Conservation (phyloP, 2,329 filamentous ascomycete species). For the Chaetoscypha palmicola region DNA sequence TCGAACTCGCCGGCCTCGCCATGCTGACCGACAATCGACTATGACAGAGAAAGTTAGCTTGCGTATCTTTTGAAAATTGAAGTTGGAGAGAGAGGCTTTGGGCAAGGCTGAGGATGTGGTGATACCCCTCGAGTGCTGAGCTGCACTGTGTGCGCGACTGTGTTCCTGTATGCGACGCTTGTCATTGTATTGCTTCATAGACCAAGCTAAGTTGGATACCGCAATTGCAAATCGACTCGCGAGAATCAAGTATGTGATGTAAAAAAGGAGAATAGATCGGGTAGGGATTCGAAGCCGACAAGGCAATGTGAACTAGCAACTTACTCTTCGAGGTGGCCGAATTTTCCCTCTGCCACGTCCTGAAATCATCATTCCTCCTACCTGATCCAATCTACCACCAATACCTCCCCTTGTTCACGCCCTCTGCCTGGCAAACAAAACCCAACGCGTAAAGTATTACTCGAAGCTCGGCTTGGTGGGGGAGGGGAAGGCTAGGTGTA, state of each 20-base stretch:
- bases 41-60: not conserved
- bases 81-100: not conserved
- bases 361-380: slow-evolving; percentile 37
- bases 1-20: slow-evolving; percentile 72
- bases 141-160: no score
- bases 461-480: not conserved
- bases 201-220: no score
- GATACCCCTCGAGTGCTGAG: no score
- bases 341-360: slow-evolving; percentile 53
- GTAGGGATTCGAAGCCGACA: no score
- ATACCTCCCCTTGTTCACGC: not conserved
- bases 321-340: slow-evolving; percentile 58
- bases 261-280: not conserved
- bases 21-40: slow-evolving; percentile 42
- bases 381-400: not conserved
- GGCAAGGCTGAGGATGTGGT: not conserved
- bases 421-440: no score
- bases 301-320: slow-evolving; percentile 34
- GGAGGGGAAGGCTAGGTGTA: no score
- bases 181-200: not conserved
- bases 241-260: no score
- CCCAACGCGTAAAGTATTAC: not conserved
- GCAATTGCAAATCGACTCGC: no score
- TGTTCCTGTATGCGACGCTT: not conserved
- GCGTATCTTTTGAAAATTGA: not conserved